These are phyloP conservation scores for Wickerhamiella parazyma DNA, from an alignment of 805 yeast genomes.

Conservation along the genomic window DNA sequence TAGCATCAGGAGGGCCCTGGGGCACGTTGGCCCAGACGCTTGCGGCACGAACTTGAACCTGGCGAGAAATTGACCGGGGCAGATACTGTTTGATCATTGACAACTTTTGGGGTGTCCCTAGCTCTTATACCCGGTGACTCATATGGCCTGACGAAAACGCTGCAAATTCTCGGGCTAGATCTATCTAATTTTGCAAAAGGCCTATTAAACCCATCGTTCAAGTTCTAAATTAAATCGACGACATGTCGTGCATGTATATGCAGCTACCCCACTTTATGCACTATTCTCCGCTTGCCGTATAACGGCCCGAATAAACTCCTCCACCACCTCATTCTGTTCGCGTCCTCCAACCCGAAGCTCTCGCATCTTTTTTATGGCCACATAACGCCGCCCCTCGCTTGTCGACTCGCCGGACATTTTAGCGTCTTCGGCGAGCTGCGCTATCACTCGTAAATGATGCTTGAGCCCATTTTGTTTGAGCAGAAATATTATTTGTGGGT, in stretches of 20 bases:
- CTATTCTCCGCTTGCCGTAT: background rate
- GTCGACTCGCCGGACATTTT: conserved; percentile 36
- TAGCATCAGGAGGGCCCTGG: conserved; percentile 75
- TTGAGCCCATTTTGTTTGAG: conserved; percentile 42
- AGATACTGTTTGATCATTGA: background rate
- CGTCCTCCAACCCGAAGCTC: conserved; percentile 50
- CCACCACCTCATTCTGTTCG: conserved; percentile 54
- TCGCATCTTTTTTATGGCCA: conserved; percentile 48
- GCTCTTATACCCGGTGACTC: background rate
- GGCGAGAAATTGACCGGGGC: background rate
- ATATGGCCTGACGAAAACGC: no score
- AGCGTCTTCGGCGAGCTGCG: conserved; percentile 36
- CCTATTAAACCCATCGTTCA: no score
- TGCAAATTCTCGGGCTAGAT: no score
- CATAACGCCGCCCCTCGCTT: conserved; percentile 40
- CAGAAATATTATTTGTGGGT: conserved; percentile 23
- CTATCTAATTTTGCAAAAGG: no score
- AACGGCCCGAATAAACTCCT: conserved; percentile 41
- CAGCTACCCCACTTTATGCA: background rate
- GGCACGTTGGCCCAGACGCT: conserved; percentile 31
- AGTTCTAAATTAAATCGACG: no score
- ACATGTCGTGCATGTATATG: background rate
- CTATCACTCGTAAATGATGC: conserved; percentile 39
- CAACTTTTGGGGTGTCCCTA: background rate
- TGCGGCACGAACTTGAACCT: conserved; percentile 11